Evolutionary conservation across 352 stramenopile species (phyloP).

Genomic region (Phytophthora pistaciae): DNA sequence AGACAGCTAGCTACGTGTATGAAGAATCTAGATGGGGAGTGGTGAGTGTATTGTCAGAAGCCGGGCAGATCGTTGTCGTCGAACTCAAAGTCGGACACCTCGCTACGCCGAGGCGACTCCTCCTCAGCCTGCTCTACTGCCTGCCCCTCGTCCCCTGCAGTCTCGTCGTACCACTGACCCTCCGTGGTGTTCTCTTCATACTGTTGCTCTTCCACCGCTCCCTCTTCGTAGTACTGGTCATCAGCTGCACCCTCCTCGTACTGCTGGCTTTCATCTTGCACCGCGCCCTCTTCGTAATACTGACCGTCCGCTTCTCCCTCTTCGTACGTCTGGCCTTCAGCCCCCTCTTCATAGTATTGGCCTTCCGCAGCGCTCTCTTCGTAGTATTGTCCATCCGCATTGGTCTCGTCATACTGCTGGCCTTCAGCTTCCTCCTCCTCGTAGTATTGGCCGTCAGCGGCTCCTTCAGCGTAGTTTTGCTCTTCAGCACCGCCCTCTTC

Average conservation of each 20-base stretch:
- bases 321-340: not conserved
- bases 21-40: constrained; percentile 12
- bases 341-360: not conserved
- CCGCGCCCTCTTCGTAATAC: constrained; percentile 4
- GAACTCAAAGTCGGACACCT: constrained; percentile 58
- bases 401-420: constrained; percentile 18
- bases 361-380: constrained; percentile 2
- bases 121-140: constrained; percentile 9
- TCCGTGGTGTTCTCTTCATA: constrained; percentile 1
- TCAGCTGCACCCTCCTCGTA: constrained; percentile 16
- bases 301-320: not conserved
- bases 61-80: constrained; percentile 71
- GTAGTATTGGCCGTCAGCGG: constrained; percentile 15
- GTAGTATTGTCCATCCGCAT: constrained; percentile 10
- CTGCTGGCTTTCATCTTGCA: constrained; percentile 12
- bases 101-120: constrained; percentile 37
- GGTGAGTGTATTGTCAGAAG: constrained; percentile 33
- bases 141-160: constrained; percentile 9
- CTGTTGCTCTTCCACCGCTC: constrained; percentile 7
- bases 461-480: constrained; percentile 16
- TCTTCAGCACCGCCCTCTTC: constrained; percentile 14
- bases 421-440: constrained; percentile 19
- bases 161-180: constrained; percentile 5
- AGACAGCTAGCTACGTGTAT: constrained; percentile 13
- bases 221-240: constrained; percentile 23